Percentiles rank a stretch among this genome's conserved stretches.
phyloP scores from a whole-genome alignment of 352 stramenopile species.

The Phytophthora pseudosyringae region DNA sequence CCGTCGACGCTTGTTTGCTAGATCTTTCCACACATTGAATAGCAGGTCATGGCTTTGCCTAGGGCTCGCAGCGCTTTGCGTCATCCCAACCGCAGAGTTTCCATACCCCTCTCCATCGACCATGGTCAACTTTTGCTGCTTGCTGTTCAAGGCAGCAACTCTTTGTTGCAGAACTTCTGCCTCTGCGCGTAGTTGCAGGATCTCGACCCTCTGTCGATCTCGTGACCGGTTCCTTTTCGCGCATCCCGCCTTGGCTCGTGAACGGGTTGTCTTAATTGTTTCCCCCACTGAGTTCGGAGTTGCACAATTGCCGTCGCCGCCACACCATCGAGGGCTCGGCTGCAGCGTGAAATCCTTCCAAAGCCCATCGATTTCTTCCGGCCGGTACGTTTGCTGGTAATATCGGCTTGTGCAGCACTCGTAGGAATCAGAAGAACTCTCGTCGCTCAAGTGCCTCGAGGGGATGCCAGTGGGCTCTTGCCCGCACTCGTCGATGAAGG shows the following conservation, averaged over 20 bases:
- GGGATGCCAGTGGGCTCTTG: not conserved
- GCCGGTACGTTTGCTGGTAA: too few species aligned
- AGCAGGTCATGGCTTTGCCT: not conserved
- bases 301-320: not conserved
- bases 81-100: not conserved
- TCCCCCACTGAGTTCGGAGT: not conserved
- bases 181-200: not conserved
- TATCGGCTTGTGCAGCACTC: not conserved
- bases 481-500: slow-evolving; percentile 6
- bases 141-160: not conserved
- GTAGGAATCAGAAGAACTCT: not conserved
- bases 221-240: slow-evolving; percentile 3
- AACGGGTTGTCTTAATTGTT: not conserved
- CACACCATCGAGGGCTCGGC: not conserved
- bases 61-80: not conserved
- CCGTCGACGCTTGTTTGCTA: not conserved
- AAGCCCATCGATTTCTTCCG: too few species aligned
- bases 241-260: not conserved
- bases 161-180: slow-evolving; percentile 3
- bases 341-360: too few species aligned
- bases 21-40: slow-evolving; percentile 4
- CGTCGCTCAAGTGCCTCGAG: not conserved
- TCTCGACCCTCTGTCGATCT: slow-evolving; percentile 7
- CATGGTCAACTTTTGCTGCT: not conserved
- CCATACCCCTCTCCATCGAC: not conserved